Conservation (phyloP, 768 basidiomycete genomes). For the Lactarius indigo region DNA sequence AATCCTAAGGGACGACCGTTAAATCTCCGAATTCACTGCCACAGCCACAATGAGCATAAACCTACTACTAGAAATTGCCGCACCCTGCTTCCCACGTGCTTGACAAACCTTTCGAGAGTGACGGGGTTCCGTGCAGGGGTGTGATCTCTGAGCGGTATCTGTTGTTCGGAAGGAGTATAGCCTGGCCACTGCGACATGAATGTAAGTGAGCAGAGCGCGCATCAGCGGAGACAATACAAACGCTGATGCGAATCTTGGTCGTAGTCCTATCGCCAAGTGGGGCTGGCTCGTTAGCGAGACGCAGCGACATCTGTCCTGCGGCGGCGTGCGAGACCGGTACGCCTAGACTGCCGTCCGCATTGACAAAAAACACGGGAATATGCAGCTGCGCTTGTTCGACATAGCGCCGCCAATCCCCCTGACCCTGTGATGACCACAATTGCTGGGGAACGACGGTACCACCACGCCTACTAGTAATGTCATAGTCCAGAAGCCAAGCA, state of each 20-base stretch:
- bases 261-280: slow-evolving; percentile 14
- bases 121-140: neutral
- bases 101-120: slow-evolving; percentile 12
- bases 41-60: neutral
- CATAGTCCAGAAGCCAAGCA: slow-evolving; percentile 17
- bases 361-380: slow-evolving; percentile 18
- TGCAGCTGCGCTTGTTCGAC: slow-evolving; percentile 10
- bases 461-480: neutral
- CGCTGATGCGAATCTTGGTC: slow-evolving; percentile 12
- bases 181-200: slow-evolving; percentile 17
- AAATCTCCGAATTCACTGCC: neutral
- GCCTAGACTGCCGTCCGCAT: slow-evolving; percentile 7
- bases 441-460: slow-evolving; percentile 21
- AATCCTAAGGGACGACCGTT: slow-evolving; percentile 1
- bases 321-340: slow-evolving; percentile 16
- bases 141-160: slow-evolving; percentile 8
- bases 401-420: slow-evolving; percentile 19
- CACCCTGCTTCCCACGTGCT: slow-evolving; percentile 16
- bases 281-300: neutral
- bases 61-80: slow-evolving; percentile 7
- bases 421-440: slow-evolving; percentile 16
- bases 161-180: slow-evolving; percentile 7
- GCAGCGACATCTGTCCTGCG: slow-evolving; percentile 7
- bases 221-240: neutral
- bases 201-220: slow-evolving; percentile 1